Evolutionary conservation across 1,284 basidiomycete genomes (phyloP).

Genomic region (Pseudozyma sp.): DNA sequence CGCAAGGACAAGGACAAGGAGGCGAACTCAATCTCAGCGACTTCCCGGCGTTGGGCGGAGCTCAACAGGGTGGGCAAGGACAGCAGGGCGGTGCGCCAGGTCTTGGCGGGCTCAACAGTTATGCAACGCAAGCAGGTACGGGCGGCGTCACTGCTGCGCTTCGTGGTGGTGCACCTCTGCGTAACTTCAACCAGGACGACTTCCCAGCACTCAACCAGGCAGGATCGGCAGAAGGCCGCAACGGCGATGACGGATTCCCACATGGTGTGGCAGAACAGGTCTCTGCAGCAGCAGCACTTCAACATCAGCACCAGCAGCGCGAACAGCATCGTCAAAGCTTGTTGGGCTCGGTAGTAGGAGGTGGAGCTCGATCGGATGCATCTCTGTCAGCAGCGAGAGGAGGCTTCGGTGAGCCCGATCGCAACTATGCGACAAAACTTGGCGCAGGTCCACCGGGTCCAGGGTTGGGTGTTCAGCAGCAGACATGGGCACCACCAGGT

Average conservation of each 20-base stretch:
- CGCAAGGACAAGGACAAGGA: conserved; percentile 49
- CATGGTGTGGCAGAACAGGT: conserved; percentile 58
- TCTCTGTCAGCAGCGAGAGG: conserved; percentile 61
- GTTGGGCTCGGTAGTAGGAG: conserved; percentile 44
- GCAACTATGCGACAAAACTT: conserved; percentile 57
- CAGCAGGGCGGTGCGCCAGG: conserved; percentile 51
- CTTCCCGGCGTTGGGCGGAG: conserved; percentile 57
- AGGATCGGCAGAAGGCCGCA: conserved; percentile 32
- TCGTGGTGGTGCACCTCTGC: conserved; percentile 41
- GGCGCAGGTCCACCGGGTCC: conserved; percentile 44
- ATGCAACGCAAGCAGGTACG: conserved; percentile 60
- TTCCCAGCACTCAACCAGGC: conserved; percentile 64
- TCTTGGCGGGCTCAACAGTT: conserved; percentile 40
- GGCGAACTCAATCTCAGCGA: conserved; percentile 56
- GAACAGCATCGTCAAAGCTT: conserved; percentile 58
- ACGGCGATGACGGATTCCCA: conserved; percentile 42
- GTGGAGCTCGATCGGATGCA: conserved; percentile 27
- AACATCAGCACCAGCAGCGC: conserved; percentile 59
- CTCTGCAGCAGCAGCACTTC: conserved; percentile 61
- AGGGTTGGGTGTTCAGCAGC: conserved; percentile 44
- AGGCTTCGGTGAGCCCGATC: conserved; percentile 60
- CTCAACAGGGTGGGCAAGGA: conserved; percentile 33
- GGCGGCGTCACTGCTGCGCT: conserved; percentile 38
- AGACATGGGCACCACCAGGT: conserved; percentile 49
- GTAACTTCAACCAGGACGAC: conserved; percentile 63